phyloP scores from a whole-genome alignment of 352 stramenopile species.

The Phytophthora rubi region DNA sequence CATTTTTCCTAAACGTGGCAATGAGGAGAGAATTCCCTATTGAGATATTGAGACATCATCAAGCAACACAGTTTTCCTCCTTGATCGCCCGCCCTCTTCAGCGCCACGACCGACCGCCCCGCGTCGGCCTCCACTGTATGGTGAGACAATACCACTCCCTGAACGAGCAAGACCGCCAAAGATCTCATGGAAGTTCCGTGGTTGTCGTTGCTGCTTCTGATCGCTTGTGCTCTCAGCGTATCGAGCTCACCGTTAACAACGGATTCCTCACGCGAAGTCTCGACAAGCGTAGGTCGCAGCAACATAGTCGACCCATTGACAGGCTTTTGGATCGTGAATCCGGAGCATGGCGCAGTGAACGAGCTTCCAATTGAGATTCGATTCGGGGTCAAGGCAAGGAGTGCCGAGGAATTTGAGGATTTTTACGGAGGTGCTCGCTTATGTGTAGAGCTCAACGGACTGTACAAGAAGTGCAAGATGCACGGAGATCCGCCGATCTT shows the following conservation, averaged over 20 bases:
- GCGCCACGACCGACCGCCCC: too few species aligned
- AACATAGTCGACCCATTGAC: slow-evolving; percentile 9
- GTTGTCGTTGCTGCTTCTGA: not conserved
- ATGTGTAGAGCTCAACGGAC: slow-evolving; percentile 38
- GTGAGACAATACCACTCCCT: too few species aligned
- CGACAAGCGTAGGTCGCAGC: not conserved
- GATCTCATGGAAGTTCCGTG: not conserved
- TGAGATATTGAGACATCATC: too few species aligned
- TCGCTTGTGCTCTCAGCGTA: not conserved
- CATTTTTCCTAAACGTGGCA: too few species aligned
- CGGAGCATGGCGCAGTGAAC: slow-evolving; percentile 16
- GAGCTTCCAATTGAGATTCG: slow-evolving; percentile 17
- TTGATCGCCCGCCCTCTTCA: too few species aligned
- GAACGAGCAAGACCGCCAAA: not conserved
- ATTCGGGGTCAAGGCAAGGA: slow-evolving; percentile 1
- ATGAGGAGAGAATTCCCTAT: too few species aligned
- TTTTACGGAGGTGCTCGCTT: slow-evolving; percentile 21
- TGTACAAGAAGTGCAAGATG: slow-evolving; percentile 22
- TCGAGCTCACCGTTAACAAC: not conserved
- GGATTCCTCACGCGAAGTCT: not conserved
- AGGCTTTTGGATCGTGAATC: slow-evolving; percentile 17
- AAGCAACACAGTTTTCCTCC: too few species aligned
- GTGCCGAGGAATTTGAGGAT: slow-evolving; percentile 2
- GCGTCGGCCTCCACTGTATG: too few species aligned
- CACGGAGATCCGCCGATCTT: slow-evolving; percentile 1